phyloP scores from a whole-genome alignment of 1,284 basidiomycete species.

The Microbotryomycetes sp. region DNA sequence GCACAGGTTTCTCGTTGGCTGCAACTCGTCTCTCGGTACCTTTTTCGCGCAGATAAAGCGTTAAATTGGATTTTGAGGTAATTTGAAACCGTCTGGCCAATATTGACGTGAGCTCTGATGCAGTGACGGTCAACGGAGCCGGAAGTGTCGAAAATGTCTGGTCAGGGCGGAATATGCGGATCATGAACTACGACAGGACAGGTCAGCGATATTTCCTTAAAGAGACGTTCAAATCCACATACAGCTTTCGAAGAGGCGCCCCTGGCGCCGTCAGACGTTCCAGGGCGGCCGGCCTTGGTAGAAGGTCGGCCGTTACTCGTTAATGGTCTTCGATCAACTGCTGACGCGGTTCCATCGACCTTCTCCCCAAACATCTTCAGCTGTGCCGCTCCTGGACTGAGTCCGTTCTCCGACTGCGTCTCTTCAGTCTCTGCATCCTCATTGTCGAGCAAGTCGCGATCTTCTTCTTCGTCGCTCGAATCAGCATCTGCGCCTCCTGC shows the following conservation, averaged over 20 bases:
- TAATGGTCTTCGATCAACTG: slow-evolving; percentile 6
- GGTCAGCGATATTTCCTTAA: not conserved
- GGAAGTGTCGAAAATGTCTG: slow-evolving; percentile 34
- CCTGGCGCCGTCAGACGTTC: slow-evolving; percentile 25
- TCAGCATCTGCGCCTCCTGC: slow-evolving; percentile 38
- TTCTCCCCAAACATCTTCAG: slow-evolving; percentile 17
- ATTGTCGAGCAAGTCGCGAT: slow-evolving; percentile 7
- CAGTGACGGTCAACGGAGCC: slow-evolving; percentile 32
- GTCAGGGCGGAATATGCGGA: slow-evolving; percentile 34
- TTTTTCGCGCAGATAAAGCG: slow-evolving; percentile 29
- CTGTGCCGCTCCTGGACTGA: slow-evolving; percentile 6
- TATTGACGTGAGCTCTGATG: slow-evolving; percentile 24
- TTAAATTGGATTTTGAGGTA: slow-evolving; percentile 19
- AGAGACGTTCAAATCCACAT: slow-evolving; percentile 1
- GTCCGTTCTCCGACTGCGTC: slow-evolving; percentile 33
- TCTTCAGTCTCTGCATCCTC: slow-evolving; percentile 46
- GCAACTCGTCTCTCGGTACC: slow-evolving; percentile 68
- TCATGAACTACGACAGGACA: slow-evolving; percentile 26
- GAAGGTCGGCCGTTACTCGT: slow-evolving; percentile 20
- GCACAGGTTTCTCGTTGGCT: slow-evolving; percentile 73
- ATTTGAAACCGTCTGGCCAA: slow-evolving; percentile 31
- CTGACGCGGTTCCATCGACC: not conserved
- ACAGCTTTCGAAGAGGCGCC: slow-evolving; percentile 27
- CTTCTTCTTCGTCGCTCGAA: slow-evolving; percentile 39
- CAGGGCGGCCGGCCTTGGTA: slow-evolving; percentile 22